phyloP scores from a whole-genome alignment of 2,329 filamentous ascomycete species.

The Scorias spongiosa region DNA sequence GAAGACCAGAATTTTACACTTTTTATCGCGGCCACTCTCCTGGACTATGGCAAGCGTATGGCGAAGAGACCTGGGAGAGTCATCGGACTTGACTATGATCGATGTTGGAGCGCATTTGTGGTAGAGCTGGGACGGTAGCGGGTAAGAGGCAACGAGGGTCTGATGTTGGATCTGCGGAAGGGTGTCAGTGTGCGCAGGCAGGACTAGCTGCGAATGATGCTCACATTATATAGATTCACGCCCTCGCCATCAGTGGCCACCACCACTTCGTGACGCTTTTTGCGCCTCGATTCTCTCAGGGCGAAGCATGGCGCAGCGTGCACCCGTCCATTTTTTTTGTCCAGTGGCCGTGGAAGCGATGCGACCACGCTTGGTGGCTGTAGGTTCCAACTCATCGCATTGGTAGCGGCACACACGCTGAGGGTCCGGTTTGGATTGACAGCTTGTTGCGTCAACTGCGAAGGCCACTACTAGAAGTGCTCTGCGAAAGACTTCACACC shows the following conservation, averaged over 20 bases:
- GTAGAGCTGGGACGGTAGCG: conserved; percentile 42
- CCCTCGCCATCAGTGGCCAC: conserved; percentile 46
- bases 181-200: neutral
- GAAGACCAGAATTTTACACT: conserved; percentile 39
- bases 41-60: conserved; percentile 41
- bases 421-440: no score
- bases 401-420: neutral
- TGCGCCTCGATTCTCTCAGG: conserved; percentile 40
- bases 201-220: conserved; percentile 1
- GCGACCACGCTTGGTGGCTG: conserved; percentile 27
- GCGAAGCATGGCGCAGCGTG: conserved; percentile 36
- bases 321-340: conserved; percentile 23
- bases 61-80: conserved; percentile 30
- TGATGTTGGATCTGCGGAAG: conserved; percentile 41
- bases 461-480: no score
- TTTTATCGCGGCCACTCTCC: conserved; percentile 29
- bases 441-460: no score
- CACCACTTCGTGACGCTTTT: conserved; percentile 46
- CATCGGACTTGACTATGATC: conserved; percentile 35
- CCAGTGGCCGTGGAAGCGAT: conserved; percentile 28
- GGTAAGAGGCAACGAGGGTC: conserved; percentile 44
- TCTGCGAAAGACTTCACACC: no score
- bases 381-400: conserved; percentile 5
- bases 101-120: conserved; percentile 45
- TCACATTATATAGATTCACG: conserved; percentile 47